phyloP scores from a whole-genome alignment of 331 rosid genomes.

The Telfairia occidentalis region DNA sequence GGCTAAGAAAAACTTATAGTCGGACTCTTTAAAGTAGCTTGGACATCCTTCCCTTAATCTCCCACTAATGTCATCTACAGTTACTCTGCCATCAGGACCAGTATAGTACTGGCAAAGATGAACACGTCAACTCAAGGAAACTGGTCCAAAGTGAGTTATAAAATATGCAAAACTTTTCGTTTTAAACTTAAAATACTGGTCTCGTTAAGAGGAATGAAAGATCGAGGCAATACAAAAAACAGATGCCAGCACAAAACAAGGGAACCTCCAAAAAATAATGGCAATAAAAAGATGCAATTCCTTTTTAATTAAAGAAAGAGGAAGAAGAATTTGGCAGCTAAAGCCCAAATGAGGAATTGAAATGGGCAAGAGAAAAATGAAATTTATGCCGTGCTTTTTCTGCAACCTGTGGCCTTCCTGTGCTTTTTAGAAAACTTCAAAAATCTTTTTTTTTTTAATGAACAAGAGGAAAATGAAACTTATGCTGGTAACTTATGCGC shows the following conservation, averaged over 20 bases:
- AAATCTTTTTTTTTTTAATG: not conserved
- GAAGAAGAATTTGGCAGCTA: not conserved
- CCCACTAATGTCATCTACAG: constrained; percentile 90
- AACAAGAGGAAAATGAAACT: not conserved
- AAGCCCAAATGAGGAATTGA: not conserved
- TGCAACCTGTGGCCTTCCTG: not conserved
- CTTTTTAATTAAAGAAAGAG: not conserved
- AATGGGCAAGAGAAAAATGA: not conserved
- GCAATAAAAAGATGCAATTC: not conserved
- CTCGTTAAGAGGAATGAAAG: not conserved
- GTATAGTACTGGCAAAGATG: constrained; percentile 61
- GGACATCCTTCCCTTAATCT: constrained; percentile 90
- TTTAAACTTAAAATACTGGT: not conserved
- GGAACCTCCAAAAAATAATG: not conserved
- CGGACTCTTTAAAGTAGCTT: constrained; percentile 95
- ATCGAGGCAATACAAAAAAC: not conserved
- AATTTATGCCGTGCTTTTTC: not conserved
- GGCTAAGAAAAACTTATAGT: constrained; percentile 86
- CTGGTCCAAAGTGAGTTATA: constrained; percentile 1
- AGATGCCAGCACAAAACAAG: not conserved
- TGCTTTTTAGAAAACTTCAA: not conserved
- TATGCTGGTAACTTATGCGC: not conserved
- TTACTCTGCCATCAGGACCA: constrained; percentile 96
- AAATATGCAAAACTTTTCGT: not conserved
- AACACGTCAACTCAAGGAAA: constrained; percentile 18